A percentile compares a stretch with the other conserved stretches of the same genome.
Evolutionary conservation across 2,329 filamentous ascomycete species (phyloP).

Genomic region (Penicillium sp.): DNA sequence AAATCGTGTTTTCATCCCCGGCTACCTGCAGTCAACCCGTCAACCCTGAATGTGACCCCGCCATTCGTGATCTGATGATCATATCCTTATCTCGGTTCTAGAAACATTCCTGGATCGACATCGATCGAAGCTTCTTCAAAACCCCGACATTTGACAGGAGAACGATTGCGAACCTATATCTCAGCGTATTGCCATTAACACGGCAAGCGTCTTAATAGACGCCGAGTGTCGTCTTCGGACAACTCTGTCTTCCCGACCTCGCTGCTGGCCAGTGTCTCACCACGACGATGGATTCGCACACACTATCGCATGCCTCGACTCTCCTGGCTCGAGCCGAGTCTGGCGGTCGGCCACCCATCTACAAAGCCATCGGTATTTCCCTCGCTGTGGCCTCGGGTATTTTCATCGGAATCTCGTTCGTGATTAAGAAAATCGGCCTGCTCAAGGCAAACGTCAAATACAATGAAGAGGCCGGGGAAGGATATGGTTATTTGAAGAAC

Average conservation of each 20-base stretch:
- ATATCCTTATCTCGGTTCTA: constrained; percentile 11
- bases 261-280: constrained; percentile 34
- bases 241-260: constrained; percentile 16
- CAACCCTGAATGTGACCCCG: constrained; percentile 11
- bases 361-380: constrained; percentile 80
- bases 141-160: too few relatives aligned
- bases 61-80: constrained; percentile 7
- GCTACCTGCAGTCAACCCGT: too few relatives aligned
- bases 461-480: constrained; percentile 89
- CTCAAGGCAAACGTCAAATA: constrained; percentile 93
- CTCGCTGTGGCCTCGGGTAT: constrained; percentile 80
- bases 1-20: background rate
- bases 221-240: constrained; percentile 21
- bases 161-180: too few relatives aligned
- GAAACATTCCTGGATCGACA: constrained; percentile 14
- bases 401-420: constrained; percentile 93
- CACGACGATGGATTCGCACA: constrained; percentile 19
- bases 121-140: background rate
- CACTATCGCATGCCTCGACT: constrained; percentile 34
- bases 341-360: constrained; percentile 50
- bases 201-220: constrained; percentile 20
- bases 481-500: constrained; percentile 96
- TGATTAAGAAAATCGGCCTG: constrained; percentile 88
- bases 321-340: constrained; percentile 44
- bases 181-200: too few relatives aligned